Percentiles rank a stretch among this genome's conserved stretches.
phyloP scores from a whole-genome alignment of 768 basidiomycete species.

The Zangia roseola region DNA sequence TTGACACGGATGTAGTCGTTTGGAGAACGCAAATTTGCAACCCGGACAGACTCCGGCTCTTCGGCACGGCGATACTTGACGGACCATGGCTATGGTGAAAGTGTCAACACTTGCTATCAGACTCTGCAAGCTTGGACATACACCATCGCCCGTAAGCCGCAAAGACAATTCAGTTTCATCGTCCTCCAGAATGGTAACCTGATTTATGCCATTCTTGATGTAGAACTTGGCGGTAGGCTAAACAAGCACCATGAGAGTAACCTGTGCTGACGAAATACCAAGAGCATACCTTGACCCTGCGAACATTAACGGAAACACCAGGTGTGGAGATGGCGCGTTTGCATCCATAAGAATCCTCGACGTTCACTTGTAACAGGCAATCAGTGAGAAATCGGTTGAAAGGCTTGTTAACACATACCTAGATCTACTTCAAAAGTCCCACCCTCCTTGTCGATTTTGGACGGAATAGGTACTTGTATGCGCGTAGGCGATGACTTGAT shows the following conservation, averaged over 20 bases:
- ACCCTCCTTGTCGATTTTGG: slow-evolving; percentile 60
- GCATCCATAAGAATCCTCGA: slow-evolving; percentile 89
- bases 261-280: background rate
- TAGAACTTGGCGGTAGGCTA: slow-evolving; percentile 91
- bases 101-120: slow-evolving; percentile 2
- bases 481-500: slow-evolving; percentile 56
- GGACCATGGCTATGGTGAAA: slow-evolving; percentile 72
- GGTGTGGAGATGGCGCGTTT: slow-evolving; percentile 70
- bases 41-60: slow-evolving; percentile 39
- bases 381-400: slow-evolving; percentile 1
- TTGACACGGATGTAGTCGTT: slow-evolving; percentile 75
- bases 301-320: slow-evolving; percentile 83
- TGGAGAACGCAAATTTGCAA: slow-evolving; percentile 48
- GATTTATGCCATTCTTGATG: slow-evolving; percentile 55
- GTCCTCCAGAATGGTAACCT: slow-evolving; percentile 68
- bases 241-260: background rate
- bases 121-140: slow-evolving; percentile 37
- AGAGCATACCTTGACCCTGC: slow-evolving; percentile 64
- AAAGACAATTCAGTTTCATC: slow-evolving; percentile 74
- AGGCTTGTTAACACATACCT: slow-evolving; percentile 40
- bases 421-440: slow-evolving; percentile 80
- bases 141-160: slow-evolving; percentile 87
- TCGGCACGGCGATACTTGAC: slow-evolving; percentile 66
- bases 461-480: slow-evolving; percentile 66
- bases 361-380: slow-evolving; percentile 51